Conservation (phyloP, 2,329 filamentous ascomycete species). For the Phialophora macrospora region DNA sequence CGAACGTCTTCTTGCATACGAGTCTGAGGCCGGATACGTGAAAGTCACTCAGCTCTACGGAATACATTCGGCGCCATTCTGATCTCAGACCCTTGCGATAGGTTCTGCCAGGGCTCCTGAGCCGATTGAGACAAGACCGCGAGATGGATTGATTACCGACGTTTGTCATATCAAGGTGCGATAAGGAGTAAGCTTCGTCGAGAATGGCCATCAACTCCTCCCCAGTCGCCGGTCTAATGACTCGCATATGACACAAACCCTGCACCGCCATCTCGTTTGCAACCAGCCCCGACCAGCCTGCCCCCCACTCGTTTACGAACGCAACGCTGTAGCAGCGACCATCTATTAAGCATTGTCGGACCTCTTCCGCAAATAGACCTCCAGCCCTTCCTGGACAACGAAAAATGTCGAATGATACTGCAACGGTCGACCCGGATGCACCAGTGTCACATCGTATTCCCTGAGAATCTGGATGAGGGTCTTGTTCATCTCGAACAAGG, state of each 20-base stretch:
- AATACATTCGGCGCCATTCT: too few relatives aligned
- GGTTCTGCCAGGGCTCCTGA: too few relatives aligned
- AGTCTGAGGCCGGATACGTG: too few relatives aligned
- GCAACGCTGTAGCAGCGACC: neutral
- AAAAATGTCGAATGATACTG: slow-evolving; percentile 63
- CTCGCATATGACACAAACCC: neutral
- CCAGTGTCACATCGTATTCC: slow-evolving; percentile 60
- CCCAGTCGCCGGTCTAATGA: neutral
- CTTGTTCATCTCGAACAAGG: slow-evolving; percentile 65
- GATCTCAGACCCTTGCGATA: too few relatives aligned
- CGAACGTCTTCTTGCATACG: too few relatives aligned
- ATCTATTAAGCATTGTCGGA: slow-evolving; percentile 15
- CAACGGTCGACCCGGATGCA: slow-evolving; percentile 56
- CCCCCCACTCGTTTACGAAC: neutral
- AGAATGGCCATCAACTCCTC: neutral
- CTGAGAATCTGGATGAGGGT: slow-evolving; percentile 60
- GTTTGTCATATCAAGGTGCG: neutral
- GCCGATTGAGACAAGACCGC: too few relatives aligned
- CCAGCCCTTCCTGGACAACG: slow-evolving; percentile 62
- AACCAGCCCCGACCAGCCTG: neutral
- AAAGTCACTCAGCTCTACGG: too few relatives aligned
- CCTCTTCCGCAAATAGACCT: slow-evolving; percentile 50
- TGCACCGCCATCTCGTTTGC: neutral
- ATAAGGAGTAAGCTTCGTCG: neutral
- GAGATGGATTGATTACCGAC: neutral